Conservation (phyloP, 1,139 yeast genomes). For the Citeromyces hawaiiensis region DNA sequence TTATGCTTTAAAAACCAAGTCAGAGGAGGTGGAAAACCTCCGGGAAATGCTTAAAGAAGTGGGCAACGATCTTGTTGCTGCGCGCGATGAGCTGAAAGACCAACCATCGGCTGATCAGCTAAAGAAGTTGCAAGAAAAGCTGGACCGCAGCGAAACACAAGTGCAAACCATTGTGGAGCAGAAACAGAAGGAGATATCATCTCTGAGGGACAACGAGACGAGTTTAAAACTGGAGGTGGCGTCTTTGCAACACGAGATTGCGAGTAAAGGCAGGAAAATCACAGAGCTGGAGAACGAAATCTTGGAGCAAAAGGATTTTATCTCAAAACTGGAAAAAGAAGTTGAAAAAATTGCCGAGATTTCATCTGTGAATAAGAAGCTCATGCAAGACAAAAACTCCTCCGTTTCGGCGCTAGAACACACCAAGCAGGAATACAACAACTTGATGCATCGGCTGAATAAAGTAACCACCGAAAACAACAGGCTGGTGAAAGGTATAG, state of each 20-base stretch:
- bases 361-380: slow-evolving; percentile 21
- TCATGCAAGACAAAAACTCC: slow-evolving; percentile 24
- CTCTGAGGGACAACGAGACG: slow-evolving; percentile 4
- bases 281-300: slow-evolving; percentile 26
- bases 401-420: slow-evolving; percentile 25
- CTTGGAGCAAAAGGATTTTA: slow-evolving; percentile 23
- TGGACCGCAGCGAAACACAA: neutral
- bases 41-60: slow-evolving; percentile 62
- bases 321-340: slow-evolving; percentile 22
- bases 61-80: slow-evolving; percentile 62
- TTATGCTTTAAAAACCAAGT: slow-evolving; percentile 12
- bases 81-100: slow-evolving; percentile 22
- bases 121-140: slow-evolving; percentile 1
- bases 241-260: slow-evolving; percentile 12
- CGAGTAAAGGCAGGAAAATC: slow-evolving; percentile 17
- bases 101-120: neutral
- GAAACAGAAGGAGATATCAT: neutral
- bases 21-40: slow-evolving; percentile 42
- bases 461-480: slow-evolving; percentile 40
- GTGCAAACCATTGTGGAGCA: neutral
- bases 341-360: slow-evolving; percentile 29
- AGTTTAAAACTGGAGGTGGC: slow-evolving; percentile 15
- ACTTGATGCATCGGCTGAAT: slow-evolving; percentile 20
- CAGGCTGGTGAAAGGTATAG: slow-evolving; percentile 31
- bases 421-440: slow-evolving; percentile 21